Base-by-base conservation (phyloP, 148 eudicot species). In the Tetragonia tetragonoides region DNA sequence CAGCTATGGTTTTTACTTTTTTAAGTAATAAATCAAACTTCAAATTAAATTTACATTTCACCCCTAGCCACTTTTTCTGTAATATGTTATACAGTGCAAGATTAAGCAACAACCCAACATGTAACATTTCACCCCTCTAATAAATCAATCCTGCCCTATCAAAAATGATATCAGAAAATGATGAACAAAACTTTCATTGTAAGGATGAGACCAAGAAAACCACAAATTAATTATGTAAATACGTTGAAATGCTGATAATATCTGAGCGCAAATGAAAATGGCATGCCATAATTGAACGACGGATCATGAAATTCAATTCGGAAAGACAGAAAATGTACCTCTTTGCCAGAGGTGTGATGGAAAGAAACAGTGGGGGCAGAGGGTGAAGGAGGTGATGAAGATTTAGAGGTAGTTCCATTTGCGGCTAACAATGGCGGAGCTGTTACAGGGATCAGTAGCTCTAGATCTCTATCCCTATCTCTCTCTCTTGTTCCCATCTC, bases 401-500 rank as follows among this genome's bases (percentile, higher is more conserved):
- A 83, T 60, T 87, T 85, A 40, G 88, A 82, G 74, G 10, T 49
- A 3, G 53, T 72, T 8, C 68, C 79, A 72, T 63, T 77, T 37
- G 77, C 57, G 49, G 73, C 12, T 17, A 70, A 47, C n/a, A 72
- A 75, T 28, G 86, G 74, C 17, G 85, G 74, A 47, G 75, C 82
- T 23, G 78, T 64, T 6, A 79, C 87, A 4, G 93, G 89, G 57
- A 87, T 82, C 3, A 90, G 82, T 70, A 85, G 76, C 70, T 90
- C 91, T 11, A 87, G 83, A 88, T 89, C 92, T 54, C 83, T 83
- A 9, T 84, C 92, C 61, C 81, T 70, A 64, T 81, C 81, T 47
- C 80, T 70, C 9, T 74, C 87, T 62, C 88, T 75, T 62, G 79
- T 79, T 70, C 81, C 86, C 88, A 86, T 84, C 46, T 68, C 44